Percentiles rank a stretch among this genome's conserved stretches.
Conservation (phyloP, 345 rosid genomes). For the Gossypium arboreum region DNA sequence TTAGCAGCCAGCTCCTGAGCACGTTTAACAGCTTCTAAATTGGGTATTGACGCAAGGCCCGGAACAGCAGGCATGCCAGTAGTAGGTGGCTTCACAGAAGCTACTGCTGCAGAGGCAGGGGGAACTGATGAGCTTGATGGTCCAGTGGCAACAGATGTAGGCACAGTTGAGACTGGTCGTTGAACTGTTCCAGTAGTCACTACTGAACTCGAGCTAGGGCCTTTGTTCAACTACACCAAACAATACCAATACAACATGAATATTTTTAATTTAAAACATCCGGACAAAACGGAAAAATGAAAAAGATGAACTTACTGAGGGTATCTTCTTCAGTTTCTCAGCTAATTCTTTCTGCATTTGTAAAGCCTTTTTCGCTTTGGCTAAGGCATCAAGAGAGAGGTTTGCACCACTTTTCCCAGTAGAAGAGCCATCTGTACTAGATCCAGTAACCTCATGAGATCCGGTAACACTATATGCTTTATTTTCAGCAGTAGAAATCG, state of each 20-base stretch:
- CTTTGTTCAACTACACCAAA: slow-evolving; percentile 45
- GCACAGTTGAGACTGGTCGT: slow-evolving; percentile 24
- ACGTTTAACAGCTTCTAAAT: slow-evolving; percentile 81
- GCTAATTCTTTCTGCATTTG: slow-evolving; percentile 66
- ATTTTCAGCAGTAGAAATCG: slow-evolving; percentile 95
- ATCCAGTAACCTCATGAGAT: slow-evolving; percentile 99
- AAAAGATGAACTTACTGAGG: slow-evolving; percentile 40
- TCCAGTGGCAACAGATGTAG: slow-evolving; percentile 22
- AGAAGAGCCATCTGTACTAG: slow-evolving; percentile 98
- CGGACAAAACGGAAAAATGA: background rate
- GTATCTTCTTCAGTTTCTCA: slow-evolving; percentile 64
- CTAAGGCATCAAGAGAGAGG: slow-evolving; percentile 80
- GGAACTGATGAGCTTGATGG: slow-evolving; percentile 27
- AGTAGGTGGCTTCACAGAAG: slow-evolving; percentile 35
- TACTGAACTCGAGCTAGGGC: slow-evolving; percentile 35
- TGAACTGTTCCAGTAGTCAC: slow-evolving; percentile 22
- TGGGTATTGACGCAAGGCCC: slow-evolving; percentile 42
- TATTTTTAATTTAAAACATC: background rate
- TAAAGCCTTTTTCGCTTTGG: slow-evolving; percentile 83
- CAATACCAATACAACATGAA: background rate
- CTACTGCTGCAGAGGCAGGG: slow-evolving; percentile 23
- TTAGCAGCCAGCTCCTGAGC: slow-evolving; percentile 87
- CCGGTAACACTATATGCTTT: slow-evolving; percentile 97
- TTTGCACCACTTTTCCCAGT: slow-evolving; percentile 81
- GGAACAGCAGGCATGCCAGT: slow-evolving; percentile 29